Evolutionary conservation across 2,329 filamentous ascomycete species (phyloP).

Genomic region (Calonectria henricotiae): DNA sequence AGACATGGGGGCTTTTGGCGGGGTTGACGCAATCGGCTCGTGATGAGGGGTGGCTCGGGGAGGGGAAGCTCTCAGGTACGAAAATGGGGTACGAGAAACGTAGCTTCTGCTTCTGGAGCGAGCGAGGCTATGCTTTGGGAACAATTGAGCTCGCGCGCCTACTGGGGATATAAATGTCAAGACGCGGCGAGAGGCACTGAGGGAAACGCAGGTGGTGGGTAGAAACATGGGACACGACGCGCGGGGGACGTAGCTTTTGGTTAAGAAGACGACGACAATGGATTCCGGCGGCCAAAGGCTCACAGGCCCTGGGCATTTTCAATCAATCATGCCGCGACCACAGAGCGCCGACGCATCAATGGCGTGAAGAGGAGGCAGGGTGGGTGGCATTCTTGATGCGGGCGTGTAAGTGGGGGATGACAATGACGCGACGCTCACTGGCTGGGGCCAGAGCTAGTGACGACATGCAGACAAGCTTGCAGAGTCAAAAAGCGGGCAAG

Average conservation of each 20-base stretch:
- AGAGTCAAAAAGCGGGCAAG: slow-evolving; percentile 4
- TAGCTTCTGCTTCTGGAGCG: slow-evolving; percentile 20
- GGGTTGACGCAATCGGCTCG: slow-evolving; percentile 49
- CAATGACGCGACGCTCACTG: slow-evolving; percentile 47
- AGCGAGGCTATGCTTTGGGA: neutral
- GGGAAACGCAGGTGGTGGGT: neutral
- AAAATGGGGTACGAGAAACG: slow-evolving; percentile 19
- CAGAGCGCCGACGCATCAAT: slow-evolving; percentile 25
- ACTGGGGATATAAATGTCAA: neutral
- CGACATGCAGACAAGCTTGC: slow-evolving; percentile 42
- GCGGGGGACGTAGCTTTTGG: neutral
- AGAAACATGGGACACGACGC: slow-evolving; percentile 13
- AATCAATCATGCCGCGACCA: neutral
- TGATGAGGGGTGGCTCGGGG: slow-evolving; percentile 18
- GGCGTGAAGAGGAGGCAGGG: slow-evolving; percentile 33
- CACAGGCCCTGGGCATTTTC: slow-evolving; percentile 1
- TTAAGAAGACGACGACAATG: neutral
- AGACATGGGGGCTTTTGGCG: slow-evolving; percentile 62
- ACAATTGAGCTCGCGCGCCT: neutral
- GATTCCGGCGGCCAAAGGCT: neutral
- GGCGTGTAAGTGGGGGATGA: slow-evolving; percentile 51
- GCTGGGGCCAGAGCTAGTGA: slow-evolving; percentile 42
- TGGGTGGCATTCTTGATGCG: slow-evolving; percentile 43
- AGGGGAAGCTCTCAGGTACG: slow-evolving; percentile 35
- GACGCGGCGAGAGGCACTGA: slow-evolving; percentile 2